Evolutionary conservation across 1,284 basidiomycete genomes (phyloP).

Genomic region (Vanrija humicola): DNA sequence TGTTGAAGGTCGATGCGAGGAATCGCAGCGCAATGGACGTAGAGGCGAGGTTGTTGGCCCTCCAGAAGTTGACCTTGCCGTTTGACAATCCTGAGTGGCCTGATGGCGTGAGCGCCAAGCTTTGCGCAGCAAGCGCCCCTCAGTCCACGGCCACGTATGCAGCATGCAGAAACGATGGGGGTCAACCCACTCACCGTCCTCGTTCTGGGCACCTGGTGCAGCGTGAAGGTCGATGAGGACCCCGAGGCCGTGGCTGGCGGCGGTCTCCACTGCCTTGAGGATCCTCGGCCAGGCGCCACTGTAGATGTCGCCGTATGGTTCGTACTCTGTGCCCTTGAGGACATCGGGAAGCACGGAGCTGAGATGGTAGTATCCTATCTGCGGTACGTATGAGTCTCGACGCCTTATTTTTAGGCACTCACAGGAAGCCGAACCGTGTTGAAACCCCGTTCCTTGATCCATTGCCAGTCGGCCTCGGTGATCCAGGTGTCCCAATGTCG

Average conservation of each 20-base stretch:
- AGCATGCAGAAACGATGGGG: conserved; percentile 14
- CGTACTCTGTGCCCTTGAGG: conserved; percentile 69
- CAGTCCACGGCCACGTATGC: background rate
- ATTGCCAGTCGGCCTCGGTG: conserved; percentile 64
- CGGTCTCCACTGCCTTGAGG: conserved; percentile 62
- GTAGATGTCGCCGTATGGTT: conserved; percentile 59
- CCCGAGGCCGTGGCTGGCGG: conserved; percentile 63
- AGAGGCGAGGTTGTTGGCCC: conserved; percentile 55
- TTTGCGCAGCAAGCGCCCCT: background rate
- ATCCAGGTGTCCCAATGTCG: conserved; percentile 80
- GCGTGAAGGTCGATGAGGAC: conserved; percentile 62
- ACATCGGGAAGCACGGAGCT: conserved; percentile 61
- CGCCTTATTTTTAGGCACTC: conserved; percentile 30
- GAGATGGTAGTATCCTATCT: conserved; percentile 74
- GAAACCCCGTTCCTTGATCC: conserved; percentile 69
- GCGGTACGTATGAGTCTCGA: background rate
- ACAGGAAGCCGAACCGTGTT: conserved; percentile 82
- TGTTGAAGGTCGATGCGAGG: conserved; percentile 50
- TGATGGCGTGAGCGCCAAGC: conserved; percentile 7
- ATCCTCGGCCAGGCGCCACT: conserved; percentile 70
- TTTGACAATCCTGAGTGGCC: conserved; percentile 44
- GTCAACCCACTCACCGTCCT: conserved; percentile 42
- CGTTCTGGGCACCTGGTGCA: conserved; percentile 52
- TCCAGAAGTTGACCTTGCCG: conserved; percentile 48
- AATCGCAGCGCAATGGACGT: conserved; percentile 55